Conservation (phyloP, 352 stramenopile species). For the Pythium aphanidermatum region DNA sequence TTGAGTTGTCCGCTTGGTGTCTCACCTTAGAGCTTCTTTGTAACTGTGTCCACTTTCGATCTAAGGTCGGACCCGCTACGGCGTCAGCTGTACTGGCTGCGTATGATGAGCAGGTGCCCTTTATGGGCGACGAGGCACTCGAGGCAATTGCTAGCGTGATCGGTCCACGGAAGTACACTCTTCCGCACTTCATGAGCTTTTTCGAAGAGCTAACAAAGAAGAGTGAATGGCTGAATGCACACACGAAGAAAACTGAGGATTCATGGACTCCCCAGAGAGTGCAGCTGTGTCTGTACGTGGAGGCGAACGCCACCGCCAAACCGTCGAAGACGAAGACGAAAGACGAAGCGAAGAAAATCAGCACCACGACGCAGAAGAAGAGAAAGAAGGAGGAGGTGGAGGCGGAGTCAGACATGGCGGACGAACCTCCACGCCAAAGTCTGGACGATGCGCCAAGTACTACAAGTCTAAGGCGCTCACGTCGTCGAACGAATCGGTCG, state of each 20-base stretch:
- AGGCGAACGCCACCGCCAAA: constrained; percentile 9
- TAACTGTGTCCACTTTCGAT: background rate
- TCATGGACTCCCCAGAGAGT: constrained; percentile 63
- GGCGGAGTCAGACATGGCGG: no score
- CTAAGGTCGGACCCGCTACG: constrained; percentile 77
- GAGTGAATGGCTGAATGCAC: constrained; percentile 37
- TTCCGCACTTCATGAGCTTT: constrained; percentile 66
- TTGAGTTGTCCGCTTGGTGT: constrained; percentile 2
- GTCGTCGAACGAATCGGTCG: no score
- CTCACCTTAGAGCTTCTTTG: background rate
- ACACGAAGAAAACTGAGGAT: constrained; percentile 8
- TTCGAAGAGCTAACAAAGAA: constrained; percentile 45
- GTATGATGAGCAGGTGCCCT: constrained; percentile 57
- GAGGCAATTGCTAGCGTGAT: constrained; percentile 65
- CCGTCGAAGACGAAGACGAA: background rate
- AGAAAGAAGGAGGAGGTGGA: no score
- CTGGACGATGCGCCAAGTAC: no score
- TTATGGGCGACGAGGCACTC: constrained; percentile 78
- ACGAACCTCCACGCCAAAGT: no score
- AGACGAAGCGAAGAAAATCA: constrained; percentile 1
- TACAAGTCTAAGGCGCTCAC: no score
- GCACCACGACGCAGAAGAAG: no score
- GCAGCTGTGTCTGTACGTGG: constrained; percentile 65
- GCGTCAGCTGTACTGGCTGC: constrained; percentile 65
- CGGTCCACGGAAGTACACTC: constrained; percentile 70